Conservation (phyloP, 345 rosid species). For the Draba incana region DNA sequence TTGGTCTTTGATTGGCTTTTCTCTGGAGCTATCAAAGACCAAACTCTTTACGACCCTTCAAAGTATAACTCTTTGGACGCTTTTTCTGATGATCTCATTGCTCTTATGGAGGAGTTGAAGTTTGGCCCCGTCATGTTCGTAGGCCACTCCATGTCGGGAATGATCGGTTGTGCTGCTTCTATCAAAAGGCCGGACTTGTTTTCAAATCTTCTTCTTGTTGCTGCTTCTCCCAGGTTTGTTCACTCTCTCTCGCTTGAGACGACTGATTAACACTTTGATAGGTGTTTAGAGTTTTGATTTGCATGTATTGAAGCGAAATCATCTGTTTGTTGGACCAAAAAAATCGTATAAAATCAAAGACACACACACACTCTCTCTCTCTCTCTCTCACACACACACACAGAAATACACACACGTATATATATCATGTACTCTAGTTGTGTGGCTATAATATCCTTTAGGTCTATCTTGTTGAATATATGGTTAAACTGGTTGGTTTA, state of each 20-base stretch:
- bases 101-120: constrained; percentile 58
- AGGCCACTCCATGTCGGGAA: constrained; percentile 88
- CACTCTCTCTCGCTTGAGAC: background rate
- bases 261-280: no score
- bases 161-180: constrained; percentile 87
- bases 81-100: constrained; percentile 62
- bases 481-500: no score
- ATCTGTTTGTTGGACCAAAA: background rate
- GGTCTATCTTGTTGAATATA: no score
- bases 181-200: constrained; percentile 71
- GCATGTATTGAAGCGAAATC: background rate
- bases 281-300: no score
- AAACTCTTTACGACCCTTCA: constrained; percentile 53
- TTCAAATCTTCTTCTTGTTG: constrained; percentile 56
- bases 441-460: no score
- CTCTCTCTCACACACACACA: no score
- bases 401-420: no score
- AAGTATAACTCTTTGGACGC: constrained; percentile 61
- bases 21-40: constrained; percentile 68
- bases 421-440: no score
- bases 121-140: constrained; percentile 49
- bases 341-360: background rate
- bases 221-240: constrained; percentile 74
- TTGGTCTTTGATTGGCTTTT: constrained; percentile 77
- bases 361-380: no score